phyloP scores from a whole-genome alignment of 2,329 filamentous ascomycete genomes.

The Stachybotrys elegans region DNA sequence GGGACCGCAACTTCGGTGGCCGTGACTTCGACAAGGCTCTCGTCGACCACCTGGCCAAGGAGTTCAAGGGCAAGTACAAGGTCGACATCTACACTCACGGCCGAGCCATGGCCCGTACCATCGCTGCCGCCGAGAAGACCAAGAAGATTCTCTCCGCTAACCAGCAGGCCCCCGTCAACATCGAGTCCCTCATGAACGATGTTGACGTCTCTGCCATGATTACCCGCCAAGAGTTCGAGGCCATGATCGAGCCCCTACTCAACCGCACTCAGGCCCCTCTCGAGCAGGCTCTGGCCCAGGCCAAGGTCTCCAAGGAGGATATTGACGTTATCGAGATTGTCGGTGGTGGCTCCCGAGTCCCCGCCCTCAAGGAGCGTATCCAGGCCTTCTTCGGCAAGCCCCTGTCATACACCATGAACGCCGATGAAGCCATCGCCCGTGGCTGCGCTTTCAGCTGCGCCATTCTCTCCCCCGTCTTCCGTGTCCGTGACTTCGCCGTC shows the following conservation, averaged over 20 bases:
- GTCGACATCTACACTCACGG: constrained; percentile 88
- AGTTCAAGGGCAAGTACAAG: constrained; percentile 98
- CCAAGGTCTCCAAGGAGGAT: constrained; percentile 84
- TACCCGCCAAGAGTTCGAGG: constrained; percentile 91
- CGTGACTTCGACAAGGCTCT: constrained; percentile 95
- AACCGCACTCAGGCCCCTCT: constrained; percentile 67
- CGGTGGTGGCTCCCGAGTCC: constrained; percentile 90
- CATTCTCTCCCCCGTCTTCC: constrained; percentile 95
- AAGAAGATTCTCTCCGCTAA: constrained; percentile 99
- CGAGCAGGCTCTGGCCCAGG: constrained; percentile 90
- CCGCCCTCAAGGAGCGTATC: constrained; percentile 84
- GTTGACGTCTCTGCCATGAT: constrained; percentile 84
- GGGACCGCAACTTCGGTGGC: constrained; percentile 93
- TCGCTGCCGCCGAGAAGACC: constrained; percentile 87
- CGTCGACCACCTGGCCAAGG: constrained; percentile 88
- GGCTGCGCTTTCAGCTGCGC: constrained; percentile 97
- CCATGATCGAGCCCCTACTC: constrained; percentile 80
- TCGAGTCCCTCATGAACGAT: constrained; percentile 98
- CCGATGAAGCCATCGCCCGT: constrained; percentile 93
- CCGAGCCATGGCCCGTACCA: constrained; percentile 83
- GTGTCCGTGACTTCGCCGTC: constrained; percentile 94
- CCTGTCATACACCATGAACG: constrained; percentile 95
- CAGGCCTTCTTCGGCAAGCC: constrained; percentile 86
- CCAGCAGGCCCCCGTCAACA: constrained; percentile 85
- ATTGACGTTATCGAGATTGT: constrained; percentile 93